These are phyloP conservation scores for Durio zibethinus DNA, from an alignment of 345 rosid genomes.

Conservation along the genomic window DNA sequence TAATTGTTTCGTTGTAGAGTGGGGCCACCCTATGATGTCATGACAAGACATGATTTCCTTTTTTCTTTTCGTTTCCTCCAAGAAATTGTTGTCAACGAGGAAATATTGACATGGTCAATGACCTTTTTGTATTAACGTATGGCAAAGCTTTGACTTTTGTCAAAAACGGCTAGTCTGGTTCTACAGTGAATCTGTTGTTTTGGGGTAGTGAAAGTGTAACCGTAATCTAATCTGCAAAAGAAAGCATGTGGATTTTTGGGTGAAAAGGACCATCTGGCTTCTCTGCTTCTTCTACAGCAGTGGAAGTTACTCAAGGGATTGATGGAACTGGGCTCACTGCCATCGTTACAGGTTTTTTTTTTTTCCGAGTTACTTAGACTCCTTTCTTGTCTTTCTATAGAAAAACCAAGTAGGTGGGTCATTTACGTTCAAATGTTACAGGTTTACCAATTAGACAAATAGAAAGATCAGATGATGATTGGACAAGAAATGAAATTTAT, in stretches of 20 bases:
- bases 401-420: not conserved
- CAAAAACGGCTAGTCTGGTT: not conserved
- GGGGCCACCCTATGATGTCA: no score
- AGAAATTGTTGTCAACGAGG: no score
- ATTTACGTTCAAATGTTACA: not conserved
- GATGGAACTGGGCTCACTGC: constrained; percentile 50
- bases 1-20: no score
- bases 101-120: no score
- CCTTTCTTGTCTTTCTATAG: not conserved
- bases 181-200: not conserved
- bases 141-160: not conserved
- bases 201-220: not conserved
- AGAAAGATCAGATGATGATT: not conserved
- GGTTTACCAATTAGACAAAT: not conserved
- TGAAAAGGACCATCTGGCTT: constrained; percentile 16
- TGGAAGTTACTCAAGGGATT: constrained; percentile 38
- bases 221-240: not conserved
- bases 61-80: no score
- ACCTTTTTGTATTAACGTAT: no score
- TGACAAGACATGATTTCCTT: no score
- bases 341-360: constrained; percentile 35
- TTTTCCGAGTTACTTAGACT: not conserved
- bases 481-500: not conserved
- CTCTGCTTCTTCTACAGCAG: constrained; percentile 15
- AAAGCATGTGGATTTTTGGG: constrained; percentile 18